A percentile compares a stretch with the other conserved stretches of the same genome.
Evolutionary conservation across 2,329 filamentous ascomycete genomes (phyloP).

Genomic region (Clarireedia monteithiana): DNA sequence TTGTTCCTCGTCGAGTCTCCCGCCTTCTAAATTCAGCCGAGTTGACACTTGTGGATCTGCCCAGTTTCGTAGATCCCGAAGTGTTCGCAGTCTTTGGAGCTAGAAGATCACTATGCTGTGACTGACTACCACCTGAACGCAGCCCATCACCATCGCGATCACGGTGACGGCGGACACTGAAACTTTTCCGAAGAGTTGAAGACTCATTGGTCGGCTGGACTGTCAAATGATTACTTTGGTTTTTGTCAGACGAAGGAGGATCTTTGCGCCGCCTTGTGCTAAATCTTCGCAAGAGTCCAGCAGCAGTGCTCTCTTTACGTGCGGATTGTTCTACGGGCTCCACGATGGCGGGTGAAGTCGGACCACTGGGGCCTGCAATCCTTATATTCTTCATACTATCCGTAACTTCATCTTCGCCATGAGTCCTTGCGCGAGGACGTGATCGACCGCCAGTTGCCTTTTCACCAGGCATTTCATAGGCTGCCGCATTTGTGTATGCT

Average conservation of each 20-base stretch:
- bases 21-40: conserved; percentile 73
- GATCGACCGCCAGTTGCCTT: conserved; percentile 77
- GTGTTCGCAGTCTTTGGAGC: conserved; percentile 52
- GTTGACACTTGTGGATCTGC: conserved; percentile 85
- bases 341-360: conserved; percentile 40
- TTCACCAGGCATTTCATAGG: conserved; percentile 86
- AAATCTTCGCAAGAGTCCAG: conserved; percentile 77
- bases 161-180: conserved; percentile 65
- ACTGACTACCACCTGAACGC: conserved; percentile 54
- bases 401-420: conserved; percentile 85
- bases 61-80: conserved; percentile 58
- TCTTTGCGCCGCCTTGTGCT: conserved; percentile 77
- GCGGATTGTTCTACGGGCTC: conserved; percentile 53
- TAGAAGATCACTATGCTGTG: conserved; percentile 71
- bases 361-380: conserved; percentile 39
- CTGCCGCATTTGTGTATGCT: conserved; percentile 77
- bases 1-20: conserved; percentile 45
- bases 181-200: conserved; percentile 69
- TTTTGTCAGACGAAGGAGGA: conserved; percentile 36
- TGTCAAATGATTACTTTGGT: conserved; percentile 59
- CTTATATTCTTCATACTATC: conserved; percentile 64
- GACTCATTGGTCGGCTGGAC: conserved; percentile 72
- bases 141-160: conserved; percentile 42
- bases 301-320: conserved; percentile 83
- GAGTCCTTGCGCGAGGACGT: conserved; percentile 79